phyloP scores from a whole-genome alignment of 2,329 filamentous ascomycete genomes.

The Bipolaris bicolor region DNA sequence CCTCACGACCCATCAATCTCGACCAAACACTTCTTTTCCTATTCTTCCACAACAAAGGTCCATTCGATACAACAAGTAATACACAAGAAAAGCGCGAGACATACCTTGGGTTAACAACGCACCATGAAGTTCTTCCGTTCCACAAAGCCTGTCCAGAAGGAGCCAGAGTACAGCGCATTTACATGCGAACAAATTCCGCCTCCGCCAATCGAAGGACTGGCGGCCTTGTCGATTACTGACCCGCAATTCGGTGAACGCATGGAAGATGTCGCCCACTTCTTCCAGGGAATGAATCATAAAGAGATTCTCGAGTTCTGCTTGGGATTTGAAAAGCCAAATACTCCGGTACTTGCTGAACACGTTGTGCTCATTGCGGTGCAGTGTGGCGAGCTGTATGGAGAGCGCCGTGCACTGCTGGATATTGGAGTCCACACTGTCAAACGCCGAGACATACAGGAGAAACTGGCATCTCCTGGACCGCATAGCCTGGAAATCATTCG shows the following conservation, averaged over 20 bases:
- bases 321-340: conserved; percentile 1
- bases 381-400: neutral
- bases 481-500: neutral
- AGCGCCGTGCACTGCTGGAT: neutral
- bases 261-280: neutral
- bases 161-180: neutral
- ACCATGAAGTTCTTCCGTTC: neutral
- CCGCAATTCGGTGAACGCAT: neutral
- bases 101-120: neutral
- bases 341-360: neutral
- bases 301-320: conserved; percentile 7
- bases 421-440: neutral
- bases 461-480: neutral
- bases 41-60: neutral
- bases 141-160: neutral
- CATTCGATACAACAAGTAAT: too few relatives aligned
- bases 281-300: neutral
- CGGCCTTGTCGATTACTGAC: neutral
- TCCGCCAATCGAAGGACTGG: too few relatives aligned
- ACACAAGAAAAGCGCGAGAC: too few relatives aligned
- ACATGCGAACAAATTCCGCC: too few relatives aligned
- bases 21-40: neutral
- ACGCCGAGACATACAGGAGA: neutral
- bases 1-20: neutral
- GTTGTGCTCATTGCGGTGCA: neutral